A percentile compares a stretch with the other conserved stretches of the same genome.
These are phyloP conservation scores for Gigaspora rosea DNA, from an alignment of 192 early-diverging fungal genomes.

Conservation along the genomic window DNA sequence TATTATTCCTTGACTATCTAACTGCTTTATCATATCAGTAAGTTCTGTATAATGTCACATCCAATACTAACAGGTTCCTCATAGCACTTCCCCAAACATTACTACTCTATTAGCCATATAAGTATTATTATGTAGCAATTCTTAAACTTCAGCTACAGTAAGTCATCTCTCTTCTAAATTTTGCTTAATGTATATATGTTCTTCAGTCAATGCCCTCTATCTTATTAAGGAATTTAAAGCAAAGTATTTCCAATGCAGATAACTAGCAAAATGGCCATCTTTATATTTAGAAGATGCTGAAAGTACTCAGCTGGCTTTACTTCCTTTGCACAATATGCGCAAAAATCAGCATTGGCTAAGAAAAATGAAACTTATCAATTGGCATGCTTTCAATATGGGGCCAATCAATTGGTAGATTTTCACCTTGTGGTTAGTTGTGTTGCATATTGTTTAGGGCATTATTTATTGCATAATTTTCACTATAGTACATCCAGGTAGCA, in stretches of 20 bases:
- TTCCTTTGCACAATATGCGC: neutral
- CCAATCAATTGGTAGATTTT: too few species aligned
- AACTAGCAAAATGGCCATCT: neutral
- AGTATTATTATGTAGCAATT: too few species aligned
- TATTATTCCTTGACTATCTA: neutral
- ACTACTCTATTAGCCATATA: too few species aligned
- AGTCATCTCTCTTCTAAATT: neutral
- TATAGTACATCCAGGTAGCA: too few species aligned
- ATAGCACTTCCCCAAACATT: too few species aligned
- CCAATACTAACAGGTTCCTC: too few species aligned
- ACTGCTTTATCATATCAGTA: neutral
- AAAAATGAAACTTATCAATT: neutral
- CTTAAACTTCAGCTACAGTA: too few species aligned
- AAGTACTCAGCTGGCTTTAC: constrained; percentile 9
- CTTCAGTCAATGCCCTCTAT: neutral
- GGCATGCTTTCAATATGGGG: too few species aligned
- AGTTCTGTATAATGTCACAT: neutral
- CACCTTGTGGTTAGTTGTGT: too few species aligned
- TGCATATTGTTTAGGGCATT: too few species aligned
- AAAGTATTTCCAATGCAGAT: neutral
- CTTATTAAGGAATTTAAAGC: neutral
- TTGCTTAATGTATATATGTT: neutral
- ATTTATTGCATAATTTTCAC: too few species aligned
- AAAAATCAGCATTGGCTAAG: neutral
- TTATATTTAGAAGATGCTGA: neutral